Conservation (phyloP, 2,329 filamentous ascomycete species). For the Neopestalotiopsis rosae region DNA sequence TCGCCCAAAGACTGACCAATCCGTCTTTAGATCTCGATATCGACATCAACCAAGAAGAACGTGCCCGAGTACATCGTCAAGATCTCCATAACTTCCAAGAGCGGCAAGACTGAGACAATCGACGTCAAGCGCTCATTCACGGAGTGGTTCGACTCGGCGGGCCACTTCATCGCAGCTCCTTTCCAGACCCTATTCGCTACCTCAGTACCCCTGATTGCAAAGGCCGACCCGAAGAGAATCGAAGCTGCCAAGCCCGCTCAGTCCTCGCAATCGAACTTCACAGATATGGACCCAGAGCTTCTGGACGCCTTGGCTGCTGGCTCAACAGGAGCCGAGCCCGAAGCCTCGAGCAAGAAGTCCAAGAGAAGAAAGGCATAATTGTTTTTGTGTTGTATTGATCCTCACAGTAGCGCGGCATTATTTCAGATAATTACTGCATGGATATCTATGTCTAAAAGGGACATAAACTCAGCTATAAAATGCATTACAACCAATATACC, state of each 20-base stretch:
- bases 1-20: constrained; percentile 22
- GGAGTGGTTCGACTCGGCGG: constrained; percentile 76
- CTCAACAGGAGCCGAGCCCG: constrained; percentile 25
- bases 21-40: constrained; percentile 68
- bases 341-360: constrained; percentile 31
- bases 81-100: constrained; percentile 58
- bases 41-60: constrained; percentile 77
- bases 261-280: constrained; percentile 30
- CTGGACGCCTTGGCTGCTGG: constrained; percentile 48
- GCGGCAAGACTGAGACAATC: constrained; percentile 47
- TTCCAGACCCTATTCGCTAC: constrained; percentile 80
- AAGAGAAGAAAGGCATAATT: constrained; percentile 40
- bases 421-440: not conserved
- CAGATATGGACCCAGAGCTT: constrained; percentile 50
- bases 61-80: constrained; percentile 80
- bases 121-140: constrained; percentile 70
- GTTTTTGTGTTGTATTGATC: not conserved
- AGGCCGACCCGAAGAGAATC: constrained; percentile 67
- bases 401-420: not conserved
- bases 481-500: not conserved
- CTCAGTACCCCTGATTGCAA: constrained; percentile 69
- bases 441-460: not conserved
- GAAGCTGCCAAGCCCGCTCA: constrained; percentile 31
- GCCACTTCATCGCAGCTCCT: constrained; percentile 74
- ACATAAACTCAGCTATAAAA: not conserved